These are phyloP conservation scores for Eucalyptus rudis DNA, from an alignment of 345 rosid genomes.

Conservation along the genomic window DNA sequence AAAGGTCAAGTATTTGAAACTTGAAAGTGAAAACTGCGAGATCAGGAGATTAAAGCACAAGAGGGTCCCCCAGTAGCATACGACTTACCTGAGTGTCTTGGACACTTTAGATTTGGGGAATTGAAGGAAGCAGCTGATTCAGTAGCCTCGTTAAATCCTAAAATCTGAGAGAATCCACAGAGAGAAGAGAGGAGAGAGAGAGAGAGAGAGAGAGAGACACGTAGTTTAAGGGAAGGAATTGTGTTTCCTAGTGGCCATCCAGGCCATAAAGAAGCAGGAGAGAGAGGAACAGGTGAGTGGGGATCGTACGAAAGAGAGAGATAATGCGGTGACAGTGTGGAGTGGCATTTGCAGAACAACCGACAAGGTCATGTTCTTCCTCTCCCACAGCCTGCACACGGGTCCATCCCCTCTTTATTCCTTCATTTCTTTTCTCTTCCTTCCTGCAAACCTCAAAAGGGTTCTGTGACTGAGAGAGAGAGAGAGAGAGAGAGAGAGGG, in stretches of 20 bases:
- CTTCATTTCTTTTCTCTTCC: constrained; percentile 1
- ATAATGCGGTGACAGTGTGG: not conserved
- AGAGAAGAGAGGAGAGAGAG: not conserved
- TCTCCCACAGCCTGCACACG: constrained; percentile 4
- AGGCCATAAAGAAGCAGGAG: not conserved
- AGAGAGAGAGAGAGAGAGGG: not conserved
- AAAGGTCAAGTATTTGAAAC: not conserved
- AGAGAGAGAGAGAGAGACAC: not conserved
- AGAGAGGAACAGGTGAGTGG: not conserved
- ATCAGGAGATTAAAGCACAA: not conserved
- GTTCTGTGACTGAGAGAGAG: not conserved
- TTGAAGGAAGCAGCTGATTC: constrained; percentile 7
- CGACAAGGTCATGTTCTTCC: constrained; percentile 40
- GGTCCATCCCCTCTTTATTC: not conserved
- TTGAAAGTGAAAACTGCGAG: not conserved
- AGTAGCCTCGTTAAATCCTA: not conserved
- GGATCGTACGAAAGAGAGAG: not conserved
- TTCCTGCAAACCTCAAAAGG: not conserved
- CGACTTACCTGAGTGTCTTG: constrained; percentile 47
- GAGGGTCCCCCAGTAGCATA: not conserved
- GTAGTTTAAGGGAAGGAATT: not conserved
- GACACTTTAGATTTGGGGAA: constrained; percentile 44
- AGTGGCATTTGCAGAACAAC: constrained; percentile 8
- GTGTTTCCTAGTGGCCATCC: not conserved
- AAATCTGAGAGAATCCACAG: not conserved